Evolutionary conservation across 2,329 filamentous ascomycete species (phyloP).

Genomic region (Macroventuria anomochaeta): DNA sequence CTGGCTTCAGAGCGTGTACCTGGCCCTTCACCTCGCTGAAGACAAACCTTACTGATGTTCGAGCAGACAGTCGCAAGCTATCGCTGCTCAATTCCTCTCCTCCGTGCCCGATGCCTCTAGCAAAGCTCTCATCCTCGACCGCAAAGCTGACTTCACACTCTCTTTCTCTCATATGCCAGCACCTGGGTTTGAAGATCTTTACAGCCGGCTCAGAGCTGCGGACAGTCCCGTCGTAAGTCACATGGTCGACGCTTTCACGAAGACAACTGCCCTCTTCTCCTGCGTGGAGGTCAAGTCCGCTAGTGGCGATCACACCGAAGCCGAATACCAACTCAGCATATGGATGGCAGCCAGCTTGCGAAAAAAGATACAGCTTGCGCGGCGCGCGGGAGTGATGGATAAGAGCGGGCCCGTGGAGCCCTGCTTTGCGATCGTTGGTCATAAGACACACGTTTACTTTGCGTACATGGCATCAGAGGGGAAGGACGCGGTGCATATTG

Average conservation of each 20-base stretch:
- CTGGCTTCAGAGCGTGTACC: too few species aligned
- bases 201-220: constrained; percentile 16
- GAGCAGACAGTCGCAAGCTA: constrained; percentile 22
- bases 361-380: constrained; percentile 29
- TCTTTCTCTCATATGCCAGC: constrained; percentile 26
- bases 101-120: constrained; percentile 14
- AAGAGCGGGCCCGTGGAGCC: constrained; percentile 23
- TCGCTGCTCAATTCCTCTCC: constrained; percentile 24
- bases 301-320: constrained; percentile 24
- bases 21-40: too few species aligned
- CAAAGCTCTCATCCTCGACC: constrained; percentile 21
- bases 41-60: neutral
- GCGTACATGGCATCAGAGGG: constrained; percentile 21
- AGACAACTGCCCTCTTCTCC: constrained; percentile 27
- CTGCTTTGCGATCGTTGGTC: constrained; percentile 23
- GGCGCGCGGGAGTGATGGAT: constrained; percentile 20
- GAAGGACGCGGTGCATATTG: constrained; percentile 18
- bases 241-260: constrained; percentile 24
- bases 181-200: constrained; percentile 21
- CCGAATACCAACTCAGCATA: constrained; percentile 30
- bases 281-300: constrained; percentile 27
- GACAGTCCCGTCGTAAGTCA: constrained; percentile 22
- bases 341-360: constrained; percentile 29
- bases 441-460: constrained; percentile 23
- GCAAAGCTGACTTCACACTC: constrained; percentile 29